phyloP scores from a whole-genome alignment of 2,329 filamentous ascomycete genomes.

The Lecanicillium sp. region DNA sequence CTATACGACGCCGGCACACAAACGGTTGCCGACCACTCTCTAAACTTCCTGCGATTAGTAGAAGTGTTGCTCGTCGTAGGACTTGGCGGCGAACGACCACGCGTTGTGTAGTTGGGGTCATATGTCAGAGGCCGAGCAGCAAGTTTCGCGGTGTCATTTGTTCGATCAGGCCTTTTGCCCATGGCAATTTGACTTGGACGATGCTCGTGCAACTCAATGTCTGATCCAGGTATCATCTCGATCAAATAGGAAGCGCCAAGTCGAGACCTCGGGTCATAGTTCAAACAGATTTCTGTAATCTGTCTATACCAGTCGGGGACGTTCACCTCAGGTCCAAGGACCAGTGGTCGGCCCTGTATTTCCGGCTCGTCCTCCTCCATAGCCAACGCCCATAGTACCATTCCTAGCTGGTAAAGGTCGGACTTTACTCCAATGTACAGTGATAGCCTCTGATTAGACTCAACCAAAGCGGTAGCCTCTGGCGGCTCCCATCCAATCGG shows the following conservation, averaged over 20 bases:
- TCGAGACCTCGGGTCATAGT: conserved; percentile 62
- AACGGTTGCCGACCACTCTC: conserved; percentile 2
- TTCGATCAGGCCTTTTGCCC: not conserved
- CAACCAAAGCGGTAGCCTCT: conserved; percentile 76
- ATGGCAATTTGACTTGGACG: not conserved
- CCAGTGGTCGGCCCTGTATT: conserved; percentile 61
- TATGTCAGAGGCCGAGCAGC: conserved; percentile 3
- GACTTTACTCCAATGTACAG: conserved; percentile 99
- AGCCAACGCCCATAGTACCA: conserved; percentile 92
- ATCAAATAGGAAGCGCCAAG: conserved; percentile 67
- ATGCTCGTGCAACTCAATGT: not conserved
- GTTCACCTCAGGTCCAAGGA: conserved; percentile 45
- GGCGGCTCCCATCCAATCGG: conserved; percentile 97
- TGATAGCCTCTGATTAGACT: conserved; percentile 80
- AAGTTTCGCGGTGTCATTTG: conserved; percentile 11
- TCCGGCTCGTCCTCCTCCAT: conserved; percentile 88
- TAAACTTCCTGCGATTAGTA: not conserved
- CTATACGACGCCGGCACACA: conserved; percentile 1
- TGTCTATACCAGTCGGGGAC: conserved; percentile 73
- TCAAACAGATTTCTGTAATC: conserved; percentile 70
- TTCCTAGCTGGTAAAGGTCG: conserved; percentile 89
- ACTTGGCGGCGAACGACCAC: conserved; percentile 11
- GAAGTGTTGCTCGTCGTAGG: conserved; percentile 9
- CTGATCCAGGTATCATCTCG: conserved; percentile 41
- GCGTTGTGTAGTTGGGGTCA: conserved; percentile 6